Conservation (phyloP, 2,329 filamentous ascomycete species). For the Oidium heveae region DNA sequence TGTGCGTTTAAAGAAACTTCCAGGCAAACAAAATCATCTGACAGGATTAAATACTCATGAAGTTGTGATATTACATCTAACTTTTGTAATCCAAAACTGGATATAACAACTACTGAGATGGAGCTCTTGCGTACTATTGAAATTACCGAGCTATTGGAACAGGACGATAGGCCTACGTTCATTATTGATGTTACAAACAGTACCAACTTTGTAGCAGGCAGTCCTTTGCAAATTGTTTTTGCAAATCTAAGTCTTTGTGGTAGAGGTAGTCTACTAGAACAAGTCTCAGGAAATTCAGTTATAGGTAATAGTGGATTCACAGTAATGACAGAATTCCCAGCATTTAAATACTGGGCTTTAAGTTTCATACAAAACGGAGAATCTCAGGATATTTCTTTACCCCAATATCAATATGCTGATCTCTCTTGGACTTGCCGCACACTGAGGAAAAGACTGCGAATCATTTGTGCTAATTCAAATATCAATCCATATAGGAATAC, state of each 20-base stretch:
- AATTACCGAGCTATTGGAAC: constrained; percentile 47
- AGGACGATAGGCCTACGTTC: constrained; percentile 54
- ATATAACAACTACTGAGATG: constrained; percentile 18
- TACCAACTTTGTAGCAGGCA: constrained; percentile 23
- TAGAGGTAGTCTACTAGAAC: constrained; percentile 8
- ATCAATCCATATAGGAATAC: not conserved
- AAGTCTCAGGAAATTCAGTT: constrained; percentile 10
- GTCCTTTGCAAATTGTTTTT: constrained; percentile 36
- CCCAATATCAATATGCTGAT: constrained; percentile 34
- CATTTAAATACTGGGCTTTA: constrained; percentile 47
- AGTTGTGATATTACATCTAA: no score
- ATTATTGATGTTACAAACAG: constrained; percentile 41
- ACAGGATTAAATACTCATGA: no score
- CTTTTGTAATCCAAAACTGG: no score
- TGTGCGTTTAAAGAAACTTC: no score
- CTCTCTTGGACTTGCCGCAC: constrained; percentile 47
- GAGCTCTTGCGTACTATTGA: constrained; percentile 38
- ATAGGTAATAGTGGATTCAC: constrained; percentile 15
- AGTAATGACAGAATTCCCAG: constrained; percentile 22
- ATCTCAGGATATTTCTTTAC: constrained; percentile 24
- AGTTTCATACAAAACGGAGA: constrained; percentile 27
- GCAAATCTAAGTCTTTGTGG: constrained; percentile 41
- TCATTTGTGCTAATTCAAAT: constrained; percentile 32
- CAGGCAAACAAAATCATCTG: no score
- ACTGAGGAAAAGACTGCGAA: constrained; percentile 38